Evolutionary conservation across 2,329 filamentous ascomycete species (phyloP).

Genomic region (Aureobasidium melanogenum): DNA sequence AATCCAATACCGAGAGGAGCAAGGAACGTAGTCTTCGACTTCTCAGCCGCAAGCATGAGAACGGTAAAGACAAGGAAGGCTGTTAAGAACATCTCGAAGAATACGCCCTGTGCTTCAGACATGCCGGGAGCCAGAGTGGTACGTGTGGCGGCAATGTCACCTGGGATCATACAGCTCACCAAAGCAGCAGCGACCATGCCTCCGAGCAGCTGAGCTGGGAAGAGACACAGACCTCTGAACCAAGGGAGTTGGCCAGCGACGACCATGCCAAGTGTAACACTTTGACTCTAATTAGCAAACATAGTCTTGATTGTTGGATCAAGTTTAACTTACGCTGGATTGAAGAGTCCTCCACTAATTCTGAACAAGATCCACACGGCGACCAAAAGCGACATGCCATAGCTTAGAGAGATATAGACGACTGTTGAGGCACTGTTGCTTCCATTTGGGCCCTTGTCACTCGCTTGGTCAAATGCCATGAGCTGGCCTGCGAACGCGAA

Average conservation of each 20-base stretch:
- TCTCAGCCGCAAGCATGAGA: slow-evolving; percentile 29
- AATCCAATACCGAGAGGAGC: slow-evolving; percentile 19
- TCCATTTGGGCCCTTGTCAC: slow-evolving; percentile 15
- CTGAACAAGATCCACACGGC: slow-evolving; percentile 24
- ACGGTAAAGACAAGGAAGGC: slow-evolving; percentile 24
- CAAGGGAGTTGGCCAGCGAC: slow-evolving; percentile 20
- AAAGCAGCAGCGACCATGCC: slow-evolving; percentile 25
- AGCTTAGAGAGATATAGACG: slow-evolving; percentile 23
- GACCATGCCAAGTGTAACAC: slow-evolving; percentile 24
- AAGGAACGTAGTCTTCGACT: slow-evolving; percentile 26
- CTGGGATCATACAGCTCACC: slow-evolving; percentile 23
- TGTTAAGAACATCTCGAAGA: slow-evolving; percentile 29
- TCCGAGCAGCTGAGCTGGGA: slow-evolving; percentile 23
- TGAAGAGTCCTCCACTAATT: slow-evolving; percentile 23
- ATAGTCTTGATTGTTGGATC: background rate
- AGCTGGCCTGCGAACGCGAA: slow-evolving; percentile 23
- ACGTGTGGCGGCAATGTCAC: slow-evolving; percentile 20
- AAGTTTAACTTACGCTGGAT: slow-evolving; percentile 14
- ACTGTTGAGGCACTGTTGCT: slow-evolving; percentile 18
- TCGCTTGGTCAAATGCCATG: slow-evolving; percentile 20
- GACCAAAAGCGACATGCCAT: slow-evolving; percentile 24
- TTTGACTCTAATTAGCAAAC: background rate
- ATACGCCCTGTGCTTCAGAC: slow-evolving; percentile 22
- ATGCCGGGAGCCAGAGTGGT: slow-evolving; percentile 23
- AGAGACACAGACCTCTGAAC: slow-evolving; percentile 20